Evolutionary conservation across 1,284 basidiomycete species (phyloP).

Genomic region (Malassezia brasiliensis): DNA sequence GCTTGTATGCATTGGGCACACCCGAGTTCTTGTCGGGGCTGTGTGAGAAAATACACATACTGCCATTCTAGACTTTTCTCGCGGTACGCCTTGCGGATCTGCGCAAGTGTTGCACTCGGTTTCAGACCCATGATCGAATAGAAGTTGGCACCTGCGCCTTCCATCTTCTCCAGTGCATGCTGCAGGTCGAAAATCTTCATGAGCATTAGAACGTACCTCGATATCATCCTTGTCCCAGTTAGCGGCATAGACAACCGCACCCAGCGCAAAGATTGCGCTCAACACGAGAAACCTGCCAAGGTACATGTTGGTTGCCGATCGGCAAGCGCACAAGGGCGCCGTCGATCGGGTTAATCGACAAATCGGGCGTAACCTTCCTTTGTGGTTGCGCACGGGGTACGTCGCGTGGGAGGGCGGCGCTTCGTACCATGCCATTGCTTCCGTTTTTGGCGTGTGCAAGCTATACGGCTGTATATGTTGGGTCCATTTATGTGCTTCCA

Average conservation of each 20-base stretch:
- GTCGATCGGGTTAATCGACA: neutral
- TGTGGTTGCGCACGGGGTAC: neutral
- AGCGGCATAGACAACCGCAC: slow-evolving; percentile 5
- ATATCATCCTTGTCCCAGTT: slow-evolving; percentile 38
- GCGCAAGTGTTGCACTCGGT: slow-evolving; percentile 17
- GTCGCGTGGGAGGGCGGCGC: neutral
- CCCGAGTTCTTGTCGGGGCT: slow-evolving; percentile 41
- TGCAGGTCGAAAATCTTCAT: slow-evolving; percentile 44
- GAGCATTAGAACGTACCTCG: slow-evolving; percentile 18
- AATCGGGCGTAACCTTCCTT: slow-evolving; percentile 1
- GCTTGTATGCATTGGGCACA: slow-evolving; percentile 25
- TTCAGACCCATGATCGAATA: slow-evolving; percentile 37
- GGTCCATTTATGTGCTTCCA: slow-evolving; percentile 10
- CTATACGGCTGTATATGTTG: slow-evolving; percentile 15
- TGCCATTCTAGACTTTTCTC: slow-evolving; percentile 40
- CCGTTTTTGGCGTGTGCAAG: neutral
- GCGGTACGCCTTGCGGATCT: slow-evolving; percentile 42
- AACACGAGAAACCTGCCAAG: slow-evolving; percentile 9
- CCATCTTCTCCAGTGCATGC: slow-evolving; percentile 28
- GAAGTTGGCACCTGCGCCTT: slow-evolving; percentile 34
- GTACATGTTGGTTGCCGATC: neutral
- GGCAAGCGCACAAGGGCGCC: neutral
- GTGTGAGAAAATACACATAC: slow-evolving; percentile 14
- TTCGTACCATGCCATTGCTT: neutral
- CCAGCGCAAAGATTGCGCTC: slow-evolving; percentile 5